Base-by-base conservation (phyloP, 2,329 filamentous ascomycete species). In the Cordyceps cateniannulata region DNA sequence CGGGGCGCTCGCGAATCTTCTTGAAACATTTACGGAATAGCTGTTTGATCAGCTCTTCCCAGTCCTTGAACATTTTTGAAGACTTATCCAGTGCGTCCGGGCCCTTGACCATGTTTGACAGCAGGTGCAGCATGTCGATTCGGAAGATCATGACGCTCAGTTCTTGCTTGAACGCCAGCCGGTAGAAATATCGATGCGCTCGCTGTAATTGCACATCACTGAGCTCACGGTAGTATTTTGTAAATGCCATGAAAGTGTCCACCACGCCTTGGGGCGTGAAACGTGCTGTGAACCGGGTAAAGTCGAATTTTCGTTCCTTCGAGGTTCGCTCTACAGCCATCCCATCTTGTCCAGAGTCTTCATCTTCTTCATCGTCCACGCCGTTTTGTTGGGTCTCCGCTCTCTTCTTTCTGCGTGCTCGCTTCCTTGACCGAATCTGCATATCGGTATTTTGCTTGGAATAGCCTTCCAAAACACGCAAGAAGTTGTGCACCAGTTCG, bases 371-470 rank as follows among this genome's bases (percentile, higher is more conserved):
- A 7, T 80, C 80, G 7, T 78, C 77, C 3, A 62, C 64, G n/a
- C 63, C 69, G 1, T 61, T 59, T 18, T 66, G 65, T n/a, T 54
- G 38, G 1, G 27, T 42, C 27, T 68, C 59, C 8, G 53, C 84
- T 73, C 87, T 88, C 73, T 88, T 89, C 76, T 91, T 95, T 68
- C 82, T 86, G 48, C 88, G 83, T 5, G 86, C 85, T 53, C 88
- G 82, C 65, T 88, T 85, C 63, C 89, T 87, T 1, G 92, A 96
- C 56, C 93, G 89, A 25, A 99, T 86, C 72, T 98, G 93, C 80
- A 99, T 85, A 69, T 98, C 92, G 6, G 89, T 85, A 67, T 99
- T 98, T 69, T 96, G 90, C 72, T 97, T 97, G 0, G 93, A 93
- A 70, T 97, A 99, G 6, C 86, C 84, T 73, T 99, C 95, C 25